Conservation (phyloP, 2,329 filamentous ascomycete species). For the Penicillium sp. region DNA sequence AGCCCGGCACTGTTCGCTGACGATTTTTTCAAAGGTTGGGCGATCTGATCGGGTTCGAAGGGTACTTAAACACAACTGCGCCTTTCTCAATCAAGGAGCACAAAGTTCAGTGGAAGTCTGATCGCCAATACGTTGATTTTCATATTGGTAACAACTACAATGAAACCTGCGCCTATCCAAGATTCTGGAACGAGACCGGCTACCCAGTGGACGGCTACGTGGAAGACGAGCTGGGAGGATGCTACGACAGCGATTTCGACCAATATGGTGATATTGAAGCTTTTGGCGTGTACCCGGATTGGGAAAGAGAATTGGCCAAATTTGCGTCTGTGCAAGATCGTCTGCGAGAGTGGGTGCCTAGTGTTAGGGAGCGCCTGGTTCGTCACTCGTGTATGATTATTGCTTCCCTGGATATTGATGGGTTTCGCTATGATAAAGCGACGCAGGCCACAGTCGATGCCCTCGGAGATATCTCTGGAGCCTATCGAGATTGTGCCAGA, state of each 20-base stretch:
- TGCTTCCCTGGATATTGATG: slow-evolving; percentile 58
- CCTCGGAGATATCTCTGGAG: slow-evolving; percentile 52
- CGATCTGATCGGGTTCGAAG: slow-evolving; percentile 58
- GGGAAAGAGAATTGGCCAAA: slow-evolving; percentile 58
- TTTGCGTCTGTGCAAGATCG: slow-evolving; percentile 64
- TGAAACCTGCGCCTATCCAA: slow-evolving; percentile 52
- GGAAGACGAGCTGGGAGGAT: slow-evolving; percentile 46
- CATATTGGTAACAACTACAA: slow-evolving; percentile 49
- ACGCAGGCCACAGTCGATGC: slow-evolving; percentile 59
- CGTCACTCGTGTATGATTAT: slow-evolving; percentile 61
- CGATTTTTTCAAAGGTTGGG: slow-evolving; percentile 37
- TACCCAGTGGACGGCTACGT: slow-evolving; percentile 45
- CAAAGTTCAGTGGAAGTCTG: slow-evolving; percentile 52
- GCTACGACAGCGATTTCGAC: slow-evolving; percentile 60
- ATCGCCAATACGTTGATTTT: slow-evolving; percentile 55
- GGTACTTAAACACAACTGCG: slow-evolving; percentile 53
- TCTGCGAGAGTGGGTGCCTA: slow-evolving; percentile 57
- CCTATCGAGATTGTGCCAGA: slow-evolving; percentile 53
- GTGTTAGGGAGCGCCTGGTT: slow-evolving; percentile 52
- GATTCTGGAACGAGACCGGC: slow-evolving; percentile 57
- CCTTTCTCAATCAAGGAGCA: slow-evolving; percentile 53
- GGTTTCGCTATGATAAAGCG: slow-evolving; percentile 62
- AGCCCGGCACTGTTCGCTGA: not conserved
- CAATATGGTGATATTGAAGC: slow-evolving; percentile 60
- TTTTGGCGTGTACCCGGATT: slow-evolving; percentile 58